phyloP scores from a whole-genome alignment of 2,329 filamentous ascomycete genomes.

The Aspergillus amoenus region DNA sequence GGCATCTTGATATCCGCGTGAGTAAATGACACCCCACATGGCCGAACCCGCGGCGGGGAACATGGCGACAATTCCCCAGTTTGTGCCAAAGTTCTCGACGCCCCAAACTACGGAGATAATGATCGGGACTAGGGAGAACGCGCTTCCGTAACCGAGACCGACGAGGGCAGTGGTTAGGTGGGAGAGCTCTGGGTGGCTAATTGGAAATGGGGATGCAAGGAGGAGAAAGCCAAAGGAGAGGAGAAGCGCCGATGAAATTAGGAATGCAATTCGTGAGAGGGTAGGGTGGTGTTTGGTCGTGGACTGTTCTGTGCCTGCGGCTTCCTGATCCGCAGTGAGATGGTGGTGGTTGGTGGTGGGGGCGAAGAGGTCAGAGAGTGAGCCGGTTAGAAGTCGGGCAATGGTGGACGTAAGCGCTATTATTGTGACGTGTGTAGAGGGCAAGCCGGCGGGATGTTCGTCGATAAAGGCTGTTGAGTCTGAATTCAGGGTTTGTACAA shows the following conservation, averaged over 20 bases:
- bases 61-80: conserved; percentile 94
- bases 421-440: conserved; percentile 81
- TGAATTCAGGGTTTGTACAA: conserved; percentile 80
- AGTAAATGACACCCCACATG: conserved; percentile 89
- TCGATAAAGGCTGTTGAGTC: conserved; percentile 54
- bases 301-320: conserved; percentile 40
- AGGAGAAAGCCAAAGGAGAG: conserved; percentile 74
- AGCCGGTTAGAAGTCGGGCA: conserved; percentile 86
- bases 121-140: conserved; percentile 86
- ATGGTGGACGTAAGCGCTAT: conserved; percentile 86
- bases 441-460: conserved; percentile 61
- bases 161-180: conserved; percentile 82
- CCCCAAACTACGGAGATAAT: conserved; percentile 98
- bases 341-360: conserved; percentile 60
- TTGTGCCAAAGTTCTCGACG: conserved; percentile 96
- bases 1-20: conserved; percentile 44
- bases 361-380: conserved; percentile 83
- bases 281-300: conserved; percentile 42
- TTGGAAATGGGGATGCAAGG: conserved; percentile 76
- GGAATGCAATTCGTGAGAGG: conserved; percentile 77
- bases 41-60: conserved; percentile 84
- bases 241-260: conserved; percentile 71
- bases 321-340: conserved; percentile 50
- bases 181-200: conserved; percentile 75
- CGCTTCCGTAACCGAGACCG: conserved; percentile 87